Evolutionary conservation across 2,329 filamentous ascomycete genomes (phyloP).

Genomic region (Berkeleyomyces rouxiae): DNA sequence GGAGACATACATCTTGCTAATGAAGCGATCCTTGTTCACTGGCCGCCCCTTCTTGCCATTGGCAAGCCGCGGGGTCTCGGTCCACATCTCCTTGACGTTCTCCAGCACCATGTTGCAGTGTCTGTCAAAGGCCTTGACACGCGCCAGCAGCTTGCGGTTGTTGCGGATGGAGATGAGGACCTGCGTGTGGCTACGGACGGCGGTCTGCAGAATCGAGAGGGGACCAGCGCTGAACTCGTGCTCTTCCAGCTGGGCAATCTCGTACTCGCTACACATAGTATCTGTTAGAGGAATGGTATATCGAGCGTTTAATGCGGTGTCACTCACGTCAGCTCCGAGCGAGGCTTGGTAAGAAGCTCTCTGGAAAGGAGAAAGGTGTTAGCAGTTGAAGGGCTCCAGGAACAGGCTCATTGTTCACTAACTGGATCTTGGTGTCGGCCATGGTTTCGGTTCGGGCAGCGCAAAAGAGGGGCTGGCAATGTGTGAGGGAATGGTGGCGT

Average conservation of each 20-base stretch:
- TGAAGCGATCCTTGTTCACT: conserved; percentile 96
- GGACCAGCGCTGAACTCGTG: conserved; percentile 38
- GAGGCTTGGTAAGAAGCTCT: conserved; percentile 77
- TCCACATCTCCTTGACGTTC: conserved; percentile 97
- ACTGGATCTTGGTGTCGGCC: conserved; percentile 61
- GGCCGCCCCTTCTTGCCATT: conserved; percentile 76
- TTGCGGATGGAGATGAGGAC: conserved; percentile 95
- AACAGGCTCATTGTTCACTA: conserved; percentile 13
- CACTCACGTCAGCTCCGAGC: conserved; percentile 77
- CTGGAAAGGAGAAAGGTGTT: conserved; percentile 27
- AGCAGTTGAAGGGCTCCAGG: background rate
- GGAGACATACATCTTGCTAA: conserved; percentile 74
- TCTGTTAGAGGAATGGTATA: conserved; percentile 3
- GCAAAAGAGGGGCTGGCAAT: conserved; percentile 10
- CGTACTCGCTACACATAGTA: conserved; percentile 55
- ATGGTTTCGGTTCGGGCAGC: conserved; percentile 23
- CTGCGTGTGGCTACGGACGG: conserved; percentile 84
- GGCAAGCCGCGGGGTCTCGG: conserved; percentile 68
- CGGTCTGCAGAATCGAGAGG: conserved; percentile 88
- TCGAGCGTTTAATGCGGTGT: background rate
- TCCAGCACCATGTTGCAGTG: conserved; percentile 99
- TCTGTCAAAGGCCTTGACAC: conserved; percentile 95
- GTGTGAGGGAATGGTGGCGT: background rate
- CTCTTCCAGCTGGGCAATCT: conserved; percentile 55
- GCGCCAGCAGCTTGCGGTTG: conserved; percentile 92